Base-by-base conservation (phyloP, 2,329 filamentous ascomycete genomes). In the Colletotrichum viniferum region DNA sequence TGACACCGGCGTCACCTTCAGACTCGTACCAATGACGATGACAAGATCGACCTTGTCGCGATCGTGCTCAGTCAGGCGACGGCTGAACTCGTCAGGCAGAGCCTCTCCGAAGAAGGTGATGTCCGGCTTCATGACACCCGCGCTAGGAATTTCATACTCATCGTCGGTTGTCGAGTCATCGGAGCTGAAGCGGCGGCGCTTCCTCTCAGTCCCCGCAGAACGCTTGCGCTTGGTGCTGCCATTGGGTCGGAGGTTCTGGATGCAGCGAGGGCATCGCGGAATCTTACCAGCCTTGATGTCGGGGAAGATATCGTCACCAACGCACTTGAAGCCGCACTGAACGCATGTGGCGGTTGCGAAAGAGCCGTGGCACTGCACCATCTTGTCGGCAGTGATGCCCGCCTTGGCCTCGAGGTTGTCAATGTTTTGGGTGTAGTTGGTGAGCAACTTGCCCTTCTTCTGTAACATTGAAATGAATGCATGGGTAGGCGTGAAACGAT, bases 371-470 rank as follows among this genome's bases (percentile, higher is more conserved):
- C 97, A 98, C 85, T 99, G 96, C 32, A 99, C 94, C 21, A 98
- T 90, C 81, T 97, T 98, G 38, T 95, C 93, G 2, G 92, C 90
- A 26, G 88, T 85, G 76, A 99, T 95, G 26, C 97, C 97, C 0
- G 96, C 96, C 80, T 94, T 93, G 76, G 93, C 91, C 84, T 99
- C 96, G 67, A 98, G 92, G 80, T 98, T 98, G 87, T 99, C 97
- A 81, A 99, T 98, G 84, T 99, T 99, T 83, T 99, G 97, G 1
- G 97, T 98, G 87, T 98, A 99, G 86, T 98, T 98, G 56, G 96
- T 98, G 75, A 98, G 90, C 8, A 99, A 90, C 84, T 98, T 98
- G 78, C 91, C 92, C 83, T 96, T 94, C 79, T 96, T 90, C 84
- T 99, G 95, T 43, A 99, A 90, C 79, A 98, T 89, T 38, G 93